Evolutionary conservation across 768 basidiomycete species (phyloP), one percentile per base, ranked within the genome.

Genomic region (Chalciporus sphaerocephalus): DNA sequence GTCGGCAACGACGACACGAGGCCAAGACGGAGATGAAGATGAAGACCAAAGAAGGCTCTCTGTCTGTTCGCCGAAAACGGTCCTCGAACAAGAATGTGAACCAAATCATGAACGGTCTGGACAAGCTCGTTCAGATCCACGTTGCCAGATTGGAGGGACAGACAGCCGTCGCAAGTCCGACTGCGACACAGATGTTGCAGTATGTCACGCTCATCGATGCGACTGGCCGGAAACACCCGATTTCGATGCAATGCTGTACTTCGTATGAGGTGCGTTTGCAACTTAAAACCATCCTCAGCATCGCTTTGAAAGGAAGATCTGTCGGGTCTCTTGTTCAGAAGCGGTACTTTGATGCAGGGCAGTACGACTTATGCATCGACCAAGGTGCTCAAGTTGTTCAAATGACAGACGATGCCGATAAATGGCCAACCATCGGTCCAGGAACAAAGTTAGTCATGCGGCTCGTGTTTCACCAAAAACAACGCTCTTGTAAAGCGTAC

Each of bases 261-360:
- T 61, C 56, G 27, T 61, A 62, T 5, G 53, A 64, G 53, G 60
- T 59, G 32, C 25, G 50, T 30, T 30, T 30, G 60, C 59, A 58
- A 59, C 53, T 61, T 2, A 47, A 50, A 22, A 49, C 39, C 16
- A 47, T 64, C 42, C 39, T 64, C 2, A 44, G 30, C 16, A 39
- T 56, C 8, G 47, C 55, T 24, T 25, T 62, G 35, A 37, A 25
- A 44, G 25, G 38, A 44, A 58, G 40, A 44, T 52, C 51, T 6
- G 51, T 32, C 13, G 59, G 53, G 28, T 51, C 56, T 1, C 47
- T 55, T 30, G 41, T 61, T 17, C 60, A 64, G 41, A 50, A 20
- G 34, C 58, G 50, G 1, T 61, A 58, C 34, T n/a, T 59, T 6
- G 62, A 64, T 12, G 56, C 47, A 0, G 55, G 49, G 11, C 37